Conservation (phyloP, 2,329 filamentous ascomycete genomes). For the Fusarium subtropicale region DNA sequence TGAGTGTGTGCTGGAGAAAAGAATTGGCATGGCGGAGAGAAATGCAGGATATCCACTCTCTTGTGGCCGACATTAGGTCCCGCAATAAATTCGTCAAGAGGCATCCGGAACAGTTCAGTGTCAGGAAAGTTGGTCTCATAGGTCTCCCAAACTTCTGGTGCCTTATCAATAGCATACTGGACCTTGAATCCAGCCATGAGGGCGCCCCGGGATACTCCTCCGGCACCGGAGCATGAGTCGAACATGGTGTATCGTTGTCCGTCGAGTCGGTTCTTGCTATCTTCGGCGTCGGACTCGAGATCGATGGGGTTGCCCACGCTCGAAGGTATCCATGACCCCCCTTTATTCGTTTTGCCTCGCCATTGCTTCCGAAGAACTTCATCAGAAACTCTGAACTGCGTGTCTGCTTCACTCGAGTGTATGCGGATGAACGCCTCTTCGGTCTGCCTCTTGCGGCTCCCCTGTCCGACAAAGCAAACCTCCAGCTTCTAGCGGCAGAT, state of each 20-base stretch:
- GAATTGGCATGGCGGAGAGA: conserved; percentile 82
- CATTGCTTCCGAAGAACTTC: conserved; percentile 51
- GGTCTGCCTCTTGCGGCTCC: conserved; percentile 40
- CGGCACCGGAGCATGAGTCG: conserved; percentile 79
- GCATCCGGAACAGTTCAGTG: conserved; percentile 60
- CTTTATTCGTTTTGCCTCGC: conserved; percentile 46
- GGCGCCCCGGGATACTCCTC: conserved; percentile 76
- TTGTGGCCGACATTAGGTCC: conserved; percentile 45
- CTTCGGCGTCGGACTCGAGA: conserved; percentile 35
- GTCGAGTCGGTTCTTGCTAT: not conserved
- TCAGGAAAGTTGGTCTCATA: conserved; percentile 69
- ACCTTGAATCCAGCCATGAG: conserved; percentile 67
- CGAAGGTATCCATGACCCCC: conserved; percentile 50
- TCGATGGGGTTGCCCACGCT: conserved; percentile 31
- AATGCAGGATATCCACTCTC: conserved; percentile 75
- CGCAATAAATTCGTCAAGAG: conserved; percentile 63
- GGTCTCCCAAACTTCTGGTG: conserved; percentile 65
- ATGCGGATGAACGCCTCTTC: conserved; percentile 56
- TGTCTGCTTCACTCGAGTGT: conserved; percentile 48
- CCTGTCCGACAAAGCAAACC: conserved; percentile 42
- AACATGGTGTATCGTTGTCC: conserved; percentile 72
- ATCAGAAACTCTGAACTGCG: conserved; percentile 48
- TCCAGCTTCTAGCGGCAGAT: conserved; percentile 64
- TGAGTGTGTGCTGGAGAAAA: conserved; percentile 79
- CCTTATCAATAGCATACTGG: conserved; percentile 73